Base-by-base conservation (phyloP, 1,284 basidiomycete species). In the Coriolopsis trogii region DNA sequence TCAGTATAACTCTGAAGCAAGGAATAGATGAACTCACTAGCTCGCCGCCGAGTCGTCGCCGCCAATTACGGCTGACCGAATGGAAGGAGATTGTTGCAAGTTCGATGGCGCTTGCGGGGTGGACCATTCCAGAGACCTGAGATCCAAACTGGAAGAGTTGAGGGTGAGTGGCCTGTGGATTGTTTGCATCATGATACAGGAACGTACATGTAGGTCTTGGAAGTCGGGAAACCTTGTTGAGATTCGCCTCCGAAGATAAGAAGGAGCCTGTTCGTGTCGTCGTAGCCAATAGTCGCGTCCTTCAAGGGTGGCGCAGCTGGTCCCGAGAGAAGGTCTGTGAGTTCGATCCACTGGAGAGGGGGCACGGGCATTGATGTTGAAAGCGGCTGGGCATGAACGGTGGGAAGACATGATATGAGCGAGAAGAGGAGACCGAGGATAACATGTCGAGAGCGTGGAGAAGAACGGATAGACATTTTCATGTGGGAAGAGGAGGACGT, bases 221-320 rank as follows among this genome's bases (percentile, higher is more conserved):
- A 78, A 59, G 84, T 82, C 30, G 79, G 74, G 42, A 88, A 73
- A 16, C 84, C 84, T 55, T 77, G 77, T 50, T 79, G 72, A 2
- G 87, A 86, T 69, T 88, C 78, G 42, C 89, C 89, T 49, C 89
- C 89, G 64, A 90, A 91, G 46, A 91, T 75, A 57, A 91, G 70
- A 45, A 91, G 68, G 12, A 75, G 78, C 48, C 80, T 76, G 60
- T 78, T 77, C 44, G 54, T 55, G 45, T 71, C 64, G 60, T 69
- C 69, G 64, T 67, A 70, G 71, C 86, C 87, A 58, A 91, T 82
- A 36, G 84, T 79, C 10, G 87, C 80, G 62, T 89, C 84, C 67
- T 81, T 87, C 57, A 91, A 75, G 21, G 85, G 79, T 8, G 86
- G 83, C 2, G 85, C 78, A 25, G 73, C 60, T 5, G 82, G 64